Base-by-base conservation (phyloP, 768 basidiomycete genomes). In the Tricholoma sp. region DNA sequence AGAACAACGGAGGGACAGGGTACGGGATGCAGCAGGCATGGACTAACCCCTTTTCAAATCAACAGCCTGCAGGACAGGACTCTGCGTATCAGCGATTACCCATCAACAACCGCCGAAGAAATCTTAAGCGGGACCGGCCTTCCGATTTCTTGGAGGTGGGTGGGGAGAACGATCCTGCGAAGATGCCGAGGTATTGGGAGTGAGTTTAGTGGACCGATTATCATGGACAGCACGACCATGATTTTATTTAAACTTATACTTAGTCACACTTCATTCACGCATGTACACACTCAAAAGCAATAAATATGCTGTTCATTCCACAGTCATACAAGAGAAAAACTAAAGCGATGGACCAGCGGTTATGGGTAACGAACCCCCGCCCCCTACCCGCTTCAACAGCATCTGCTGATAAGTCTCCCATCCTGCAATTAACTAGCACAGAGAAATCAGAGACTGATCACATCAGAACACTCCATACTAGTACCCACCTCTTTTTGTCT, bases 71-170 rank as follows among this genome's bases (percentile, higher is more conserved):
- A 51, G 77, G 79, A 6, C 83, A 85, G 65, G 91, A 93, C 59
- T 92, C 90, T 6, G 88, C 91, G n/a, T 93, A 94, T 67, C 91
- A 94, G 68, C 79, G 91, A 34, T 66, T 91, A 50, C 91, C 91
- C 31, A 72, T 94, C 53, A 93, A 92, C 64, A 91, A 89, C 63
- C 79, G 91, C 57, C 80, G 91, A 53, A 75, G 88, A 65, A 84
- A 84, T 61, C 64, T 89, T 61, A 92, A 94, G 71, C 80, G 91
- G 8, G 91, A 93, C 31, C 76, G 91, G 47, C 91, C 91, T 1
- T 86, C 88, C 4, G 91, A 94, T 70, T 93, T 93, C 65, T 69
- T 91, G 64, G 91, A 92, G 63, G 79, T 90, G 10, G 82, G 82
- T 2, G 80, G 77, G 12, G 84, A 85, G 56, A 74, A 72, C 53